A percentile compares a stretch with the other conserved stretches of the same genome.
Evolutionary conservation across 2,329 filamentous ascomycete genomes (phyloP).

Genomic region (Fusarium phyllophilum): DNA sequence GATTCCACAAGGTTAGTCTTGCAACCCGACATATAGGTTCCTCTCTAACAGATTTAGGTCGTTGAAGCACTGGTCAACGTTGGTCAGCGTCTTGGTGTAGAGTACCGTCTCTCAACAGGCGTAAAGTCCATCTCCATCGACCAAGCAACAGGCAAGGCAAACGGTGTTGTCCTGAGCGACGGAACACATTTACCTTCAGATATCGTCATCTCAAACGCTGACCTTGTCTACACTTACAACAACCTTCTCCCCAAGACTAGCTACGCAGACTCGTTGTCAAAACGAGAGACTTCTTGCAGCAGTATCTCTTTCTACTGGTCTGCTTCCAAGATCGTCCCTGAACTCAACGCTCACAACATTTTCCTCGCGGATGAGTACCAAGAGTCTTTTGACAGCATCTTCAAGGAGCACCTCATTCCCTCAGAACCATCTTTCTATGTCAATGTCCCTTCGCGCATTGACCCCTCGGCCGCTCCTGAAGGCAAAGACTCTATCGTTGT

Average conservation of each 20-base stretch:
- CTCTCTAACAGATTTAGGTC: constrained; percentile 48
- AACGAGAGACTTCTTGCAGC: constrained; percentile 71
- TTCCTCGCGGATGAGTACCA: constrained; percentile 79
- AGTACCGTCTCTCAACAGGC: constrained; percentile 68
- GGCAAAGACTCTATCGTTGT: constrained; percentile 74
- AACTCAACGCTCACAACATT: constrained; percentile 78
- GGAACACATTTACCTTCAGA: constrained; percentile 71
- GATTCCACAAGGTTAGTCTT: constrained; percentile 65
- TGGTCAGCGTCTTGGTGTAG: constrained; percentile 69
- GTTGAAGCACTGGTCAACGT: constrained; percentile 72
- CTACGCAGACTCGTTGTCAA: constrained; percentile 54
- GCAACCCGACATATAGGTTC: rapidly evolving
- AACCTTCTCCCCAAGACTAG: constrained; percentile 68
- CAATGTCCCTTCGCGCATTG: constrained; percentile 77
- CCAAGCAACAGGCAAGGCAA: constrained; percentile 56
- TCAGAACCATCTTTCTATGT: constrained; percentile 79
- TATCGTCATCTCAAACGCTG: constrained; percentile 76
- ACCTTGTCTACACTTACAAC: constrained; percentile 79
- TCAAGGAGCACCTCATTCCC: constrained; percentile 74
- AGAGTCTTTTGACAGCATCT: constrained; percentile 80
- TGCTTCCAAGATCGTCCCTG: constrained; percentile 66
- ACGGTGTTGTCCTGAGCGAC: constrained; percentile 67
- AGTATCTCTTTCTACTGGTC: constrained; percentile 84
- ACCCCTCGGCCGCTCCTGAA: constrained; percentile 72
- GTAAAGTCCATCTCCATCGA: constrained; percentile 64